Conservation (phyloP, 768 basidiomycete genomes). For the Phlegmacium glaucopus region DNA sequence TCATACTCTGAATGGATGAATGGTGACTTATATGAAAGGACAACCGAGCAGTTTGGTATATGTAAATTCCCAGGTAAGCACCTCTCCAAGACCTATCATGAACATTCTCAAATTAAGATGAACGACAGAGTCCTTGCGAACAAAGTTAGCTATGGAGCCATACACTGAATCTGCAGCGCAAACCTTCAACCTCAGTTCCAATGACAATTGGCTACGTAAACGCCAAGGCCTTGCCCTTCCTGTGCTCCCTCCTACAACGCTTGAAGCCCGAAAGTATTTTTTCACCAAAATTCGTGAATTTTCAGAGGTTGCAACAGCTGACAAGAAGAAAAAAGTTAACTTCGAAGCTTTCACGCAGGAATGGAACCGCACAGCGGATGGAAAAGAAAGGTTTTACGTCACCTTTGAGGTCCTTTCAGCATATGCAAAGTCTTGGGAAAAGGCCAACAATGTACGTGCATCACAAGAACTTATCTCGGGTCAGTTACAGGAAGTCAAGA, state of each 20-base stretch:
- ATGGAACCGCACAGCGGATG: slow-evolving; percentile 21
- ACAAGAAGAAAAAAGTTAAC: slow-evolving; percentile 9
- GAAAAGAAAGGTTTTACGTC: slow-evolving; percentile 19
- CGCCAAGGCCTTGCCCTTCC: slow-evolving; percentile 21
- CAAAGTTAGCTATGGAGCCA: slow-evolving; percentile 11
- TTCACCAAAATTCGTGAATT: slow-evolving; percentile 6
- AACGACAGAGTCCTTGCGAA: no score
- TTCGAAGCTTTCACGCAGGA: slow-evolving; percentile 17
- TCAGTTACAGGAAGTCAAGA: no score
- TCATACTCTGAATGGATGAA: slow-evolving; percentile 20
- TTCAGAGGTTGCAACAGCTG: not conserved
- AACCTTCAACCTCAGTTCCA: slow-evolving; percentile 6
- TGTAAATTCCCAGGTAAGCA: slow-evolving; percentile 20
- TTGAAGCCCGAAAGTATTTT: slow-evolving; percentile 13
- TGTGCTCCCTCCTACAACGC: slow-evolving; percentile 16
- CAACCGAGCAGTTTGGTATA: slow-evolving; percentile 16
- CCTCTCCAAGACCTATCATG: not conserved
- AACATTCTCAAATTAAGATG: no score
- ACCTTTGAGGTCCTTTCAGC: slow-evolving; percentile 19
- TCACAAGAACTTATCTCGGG: slow-evolving; percentile 21
- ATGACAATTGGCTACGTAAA: slow-evolving; percentile 18
- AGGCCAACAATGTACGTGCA: slow-evolving; percentile 17
- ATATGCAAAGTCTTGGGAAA: slow-evolving; percentile 23
- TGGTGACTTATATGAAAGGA: slow-evolving; percentile 20
- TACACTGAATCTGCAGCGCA: not conserved